Conservation (phyloP, 306 rosid species). For the Acacia confusa region DNA sequence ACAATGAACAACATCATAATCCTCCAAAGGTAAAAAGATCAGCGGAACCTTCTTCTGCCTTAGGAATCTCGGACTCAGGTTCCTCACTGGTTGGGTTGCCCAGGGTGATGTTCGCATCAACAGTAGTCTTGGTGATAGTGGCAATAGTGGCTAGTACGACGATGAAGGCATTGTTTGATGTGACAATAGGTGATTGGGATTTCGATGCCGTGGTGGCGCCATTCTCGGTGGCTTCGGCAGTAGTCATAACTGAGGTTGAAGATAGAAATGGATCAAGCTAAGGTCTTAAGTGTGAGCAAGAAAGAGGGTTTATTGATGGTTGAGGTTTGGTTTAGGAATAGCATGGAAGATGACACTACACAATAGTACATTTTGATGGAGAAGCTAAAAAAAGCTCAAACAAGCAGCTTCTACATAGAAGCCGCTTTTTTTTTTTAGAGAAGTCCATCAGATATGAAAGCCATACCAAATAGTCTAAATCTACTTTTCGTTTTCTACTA, state of each 20-base stretch:
- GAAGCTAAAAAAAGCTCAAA: no score
- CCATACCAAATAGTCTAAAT: no score
- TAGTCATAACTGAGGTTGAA: slow-evolving; percentile 38
- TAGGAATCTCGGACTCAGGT: slow-evolving; percentile 30
- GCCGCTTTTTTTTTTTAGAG: no score
- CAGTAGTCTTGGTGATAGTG: neutral
- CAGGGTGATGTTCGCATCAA: neutral
- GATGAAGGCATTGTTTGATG: slow-evolving; percentile 11
- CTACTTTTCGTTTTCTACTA: no score
- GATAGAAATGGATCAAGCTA: neutral
- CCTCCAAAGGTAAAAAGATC: slow-evolving; percentile 7
- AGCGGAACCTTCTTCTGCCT: slow-evolving; percentile 25
- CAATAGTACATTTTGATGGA: no score
- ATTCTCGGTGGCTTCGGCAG: slow-evolving; percentile 47
- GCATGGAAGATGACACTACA: no score
- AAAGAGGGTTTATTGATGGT: slow-evolving; percentile 26
- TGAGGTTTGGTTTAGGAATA: neutral
- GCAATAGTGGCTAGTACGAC: neutral
- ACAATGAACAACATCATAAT: neutral
- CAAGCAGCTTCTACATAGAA: no score
- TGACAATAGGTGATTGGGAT: neutral
- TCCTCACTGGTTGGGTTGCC: neutral
- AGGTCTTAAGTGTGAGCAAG: neutral
- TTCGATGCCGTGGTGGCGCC: slow-evolving; percentile 39
- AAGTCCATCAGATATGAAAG: no score